Base-by-base conservation (phyloP, 2,329 filamentous ascomycete species). In the Alternaria sp. region DNA sequence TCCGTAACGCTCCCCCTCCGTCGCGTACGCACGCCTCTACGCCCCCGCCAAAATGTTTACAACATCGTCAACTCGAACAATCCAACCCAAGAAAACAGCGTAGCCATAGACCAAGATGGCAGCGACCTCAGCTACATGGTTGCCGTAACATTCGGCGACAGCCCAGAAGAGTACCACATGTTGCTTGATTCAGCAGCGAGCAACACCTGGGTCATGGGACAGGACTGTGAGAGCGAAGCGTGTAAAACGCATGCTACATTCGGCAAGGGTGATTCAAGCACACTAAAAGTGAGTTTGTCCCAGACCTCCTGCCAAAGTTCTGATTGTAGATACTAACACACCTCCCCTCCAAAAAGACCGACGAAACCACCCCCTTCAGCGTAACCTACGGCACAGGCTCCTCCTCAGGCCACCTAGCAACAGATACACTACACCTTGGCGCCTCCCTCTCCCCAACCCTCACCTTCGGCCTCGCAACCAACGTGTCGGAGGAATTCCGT, bases 151-250 rank as follows among this genome's bases (percentile, higher is more conserved):
- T 78, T 86, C 58, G 84, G 84, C 4, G 80, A 80, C 13, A 77
- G 80, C 58, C 77, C 79, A 36, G 77, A 84, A 66, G 75, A 80
- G 44, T 84, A 85, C 75, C 81, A 81, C 71, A 77, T 86, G 72
- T 72, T 85, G 53, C 68, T 86, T 13, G 84, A 86, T 68, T 83
- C 83, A 0, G 84, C 83, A 7, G 82, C 83, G 13, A 80, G 82
- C 17, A 92, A 91, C 57, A 92, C 89, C 11, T 97, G 93, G 93
- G 86, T 96, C 21, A 95, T 95, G 86, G 86, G 88, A 29, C 81
- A 86, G 14, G 79, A 83, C 54, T 97, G 93, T 79, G 82, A 76
- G 14, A 86, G 86, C 3, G 76, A 82, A 24, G 85, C 91, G 4
- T 97, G 93, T 74, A 73, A 78, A 29, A 80, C 82, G 65, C 93